These are phyloP conservation scores for Fusarium nurragi DNA, from an alignment of 2,329 filamentous ascomycete species.

Conservation along the genomic window DNA sequence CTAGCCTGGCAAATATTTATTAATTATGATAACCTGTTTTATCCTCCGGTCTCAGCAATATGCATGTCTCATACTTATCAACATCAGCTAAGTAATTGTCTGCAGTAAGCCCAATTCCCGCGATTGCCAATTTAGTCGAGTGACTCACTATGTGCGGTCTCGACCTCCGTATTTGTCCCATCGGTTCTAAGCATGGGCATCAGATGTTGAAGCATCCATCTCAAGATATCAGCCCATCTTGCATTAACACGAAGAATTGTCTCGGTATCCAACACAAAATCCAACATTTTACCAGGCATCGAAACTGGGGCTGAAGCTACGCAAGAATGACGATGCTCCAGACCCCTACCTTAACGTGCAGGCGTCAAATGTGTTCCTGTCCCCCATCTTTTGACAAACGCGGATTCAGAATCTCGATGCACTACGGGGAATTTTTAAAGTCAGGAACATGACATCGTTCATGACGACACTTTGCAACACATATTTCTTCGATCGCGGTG, in stretches of 20 bases:
- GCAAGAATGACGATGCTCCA: slow-evolving; percentile 11
- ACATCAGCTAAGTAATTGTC: neutral
- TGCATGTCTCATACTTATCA: slow-evolving; percentile 12
- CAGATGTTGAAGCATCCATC: no score
- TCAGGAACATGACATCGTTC: slow-evolving; percentile 19
- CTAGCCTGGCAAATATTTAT: neutral
- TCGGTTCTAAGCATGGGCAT: neutral
- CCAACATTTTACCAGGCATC: neutral
- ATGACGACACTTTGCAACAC: slow-evolving; percentile 11
- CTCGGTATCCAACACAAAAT: neutral
- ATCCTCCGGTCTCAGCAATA: neutral
- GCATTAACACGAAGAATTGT: neutral
- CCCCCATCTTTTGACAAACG: neutral
- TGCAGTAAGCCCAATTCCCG: slow-evolving; percentile 6
- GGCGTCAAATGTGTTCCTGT: neutral
- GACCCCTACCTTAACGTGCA: neutral
- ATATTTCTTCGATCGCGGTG: neutral
- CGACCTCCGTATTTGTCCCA: neutral
- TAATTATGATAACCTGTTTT: neutral
- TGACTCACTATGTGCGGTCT: neutral
- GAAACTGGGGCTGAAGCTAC: neutral
- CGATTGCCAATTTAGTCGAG: slow-evolving; percentile 1
- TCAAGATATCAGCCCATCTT: neutral
- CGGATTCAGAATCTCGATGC: neutral
- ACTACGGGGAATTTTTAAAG: neutral